These are phyloP conservation scores for Onygena corvina DNA, from an alignment of 2,329 filamentous ascomycete genomes.

Conservation along the genomic window DNA sequence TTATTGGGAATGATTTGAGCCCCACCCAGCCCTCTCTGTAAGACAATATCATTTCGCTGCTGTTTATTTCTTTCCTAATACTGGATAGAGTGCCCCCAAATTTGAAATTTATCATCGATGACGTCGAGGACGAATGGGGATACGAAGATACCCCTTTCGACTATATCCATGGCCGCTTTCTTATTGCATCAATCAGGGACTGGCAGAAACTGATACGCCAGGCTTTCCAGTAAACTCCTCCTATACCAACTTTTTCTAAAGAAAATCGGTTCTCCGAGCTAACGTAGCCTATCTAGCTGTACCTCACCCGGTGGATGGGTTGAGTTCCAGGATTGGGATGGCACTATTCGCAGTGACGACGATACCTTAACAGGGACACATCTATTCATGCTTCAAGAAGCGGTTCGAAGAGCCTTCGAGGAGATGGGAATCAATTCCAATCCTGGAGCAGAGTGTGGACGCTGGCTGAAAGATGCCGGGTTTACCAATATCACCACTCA, in stretches of 20 bases:
- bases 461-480: slow-evolving; percentile 19
- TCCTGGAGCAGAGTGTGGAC: slow-evolving; percentile 14
- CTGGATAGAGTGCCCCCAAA: slow-evolving; percentile 40
- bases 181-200: slow-evolving; percentile 45
- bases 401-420: neutral
- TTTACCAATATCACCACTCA: slow-evolving; percentile 18
- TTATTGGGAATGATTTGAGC: slow-evolving; percentile 23
- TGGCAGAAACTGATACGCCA: slow-evolving; percentile 36
- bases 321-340: slow-evolving; percentile 30
- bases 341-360: slow-evolving; percentile 20
- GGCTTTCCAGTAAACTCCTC: neutral
- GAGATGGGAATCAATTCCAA: slow-evolving; percentile 8
- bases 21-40: slow-evolving; percentile 16
- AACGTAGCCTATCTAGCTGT: slow-evolving; percentile 7
- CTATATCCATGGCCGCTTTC: slow-evolving; percentile 49
- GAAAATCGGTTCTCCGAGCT: neutral
- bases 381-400: slow-evolving; percentile 6
- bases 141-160: slow-evolving; percentile 46
- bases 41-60: slow-evolving; percentile 14
- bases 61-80: neutral
- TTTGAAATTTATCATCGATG: slow-evolving; percentile 46
- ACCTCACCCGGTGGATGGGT: slow-evolving; percentile 34
- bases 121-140: slow-evolving; percentile 47
- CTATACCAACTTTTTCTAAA: neutral
- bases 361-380: slow-evolving; percentile 17